Base-by-base conservation (phyloP, 257 asterid species). In the Petunia secreta region DNA sequence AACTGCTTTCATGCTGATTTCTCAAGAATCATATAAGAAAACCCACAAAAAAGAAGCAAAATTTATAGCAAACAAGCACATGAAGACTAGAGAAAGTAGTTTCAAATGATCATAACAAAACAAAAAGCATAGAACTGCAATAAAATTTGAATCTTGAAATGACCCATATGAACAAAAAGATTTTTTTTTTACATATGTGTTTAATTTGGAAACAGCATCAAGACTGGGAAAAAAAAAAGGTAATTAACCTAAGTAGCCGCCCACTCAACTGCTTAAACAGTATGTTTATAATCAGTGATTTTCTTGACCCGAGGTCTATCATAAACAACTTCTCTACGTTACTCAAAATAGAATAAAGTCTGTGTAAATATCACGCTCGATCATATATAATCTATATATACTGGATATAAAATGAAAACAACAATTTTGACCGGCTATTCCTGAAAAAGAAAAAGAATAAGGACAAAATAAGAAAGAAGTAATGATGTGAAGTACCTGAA, bases 401-500 rank as follows among this genome's bases (percentile, higher is more conserved):
- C 25, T 25, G 25, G 25, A 25, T 25, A 25, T 25, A 25, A 25
- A 25, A 25, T 25, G 25, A 25, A 25, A 25, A 25, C 25, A 25
- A 25, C 25, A 25, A 25, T 25, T 25, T 25, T 25, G 25, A 25
- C 25, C 25, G 25, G 25, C 25, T 25, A 25, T 25, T 11, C 75
- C 43, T 6, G 5, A 43, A 2, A 41, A 8, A 40, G 16, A 44
- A 2, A 46, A 2, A 44, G 10, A 69, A 57, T 1, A 15, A 57
- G 4, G 14, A 15, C 4, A 55, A 14, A 14, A 14, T 1, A 55
- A 68, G 3, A 68, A 13, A 68, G 36, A 11, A 68, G 10, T 43
- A 7, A 25, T 68, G 40, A 68, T 44, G 37, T 4, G 76, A 9
- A 16, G 59, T 69, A 69, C 76, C 76, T 69, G 58, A 69, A 69